These are phyloP conservation scores for Gentiana dahurica DNA, from an alignment of 257 asterid species.

Conservation along the genomic window DNA sequence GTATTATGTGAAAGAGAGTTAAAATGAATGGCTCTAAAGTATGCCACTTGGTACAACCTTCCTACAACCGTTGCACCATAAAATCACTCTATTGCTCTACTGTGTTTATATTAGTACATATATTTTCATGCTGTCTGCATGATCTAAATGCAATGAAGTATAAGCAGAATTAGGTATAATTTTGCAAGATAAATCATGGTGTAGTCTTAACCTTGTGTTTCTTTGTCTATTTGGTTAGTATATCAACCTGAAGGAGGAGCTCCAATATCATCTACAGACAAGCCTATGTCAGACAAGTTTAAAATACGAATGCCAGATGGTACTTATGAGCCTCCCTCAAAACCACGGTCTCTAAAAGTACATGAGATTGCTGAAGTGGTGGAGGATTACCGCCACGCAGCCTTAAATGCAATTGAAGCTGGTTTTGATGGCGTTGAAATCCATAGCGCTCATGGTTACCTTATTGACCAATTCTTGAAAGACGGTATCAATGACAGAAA, in stretches of 20 bases:
- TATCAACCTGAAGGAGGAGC: constrained; percentile 67
- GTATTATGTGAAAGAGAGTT: too few relatives aligned
- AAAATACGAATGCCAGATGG: constrained; percentile 77
- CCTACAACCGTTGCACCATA: too few relatives aligned
- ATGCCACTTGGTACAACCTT: too few relatives aligned
- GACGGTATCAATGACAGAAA: constrained; percentile 73
- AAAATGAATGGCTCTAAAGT: too few relatives aligned
- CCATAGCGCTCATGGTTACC: constrained; percentile 90
- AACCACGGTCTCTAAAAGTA: constrained; percentile 45
- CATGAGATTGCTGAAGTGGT: constrained; percentile 45
- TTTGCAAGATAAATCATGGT: too few relatives aligned
- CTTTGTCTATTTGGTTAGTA: constrained; percentile 20
- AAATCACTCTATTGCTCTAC: too few relatives aligned
- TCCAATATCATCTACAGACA: constrained; percentile 64
- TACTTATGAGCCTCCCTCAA: constrained; percentile 46
- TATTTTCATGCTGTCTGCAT: too few relatives aligned
- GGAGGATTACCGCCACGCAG: constrained; percentile 58
- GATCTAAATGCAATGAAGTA: too few relatives aligned
- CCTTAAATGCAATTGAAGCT: constrained; percentile 80
- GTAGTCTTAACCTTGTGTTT: not conserved
- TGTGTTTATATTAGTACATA: too few relatives aligned
- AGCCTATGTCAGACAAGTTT: constrained; percentile 81
- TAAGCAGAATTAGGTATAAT: too few relatives aligned
- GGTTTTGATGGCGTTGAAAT: constrained; percentile 91
- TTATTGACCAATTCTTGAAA: constrained; percentile 74